phyloP scores from a whole-genome alignment of 225 moss, liverwort and hornwort genomes.

The Neckera pumila region DNA sequence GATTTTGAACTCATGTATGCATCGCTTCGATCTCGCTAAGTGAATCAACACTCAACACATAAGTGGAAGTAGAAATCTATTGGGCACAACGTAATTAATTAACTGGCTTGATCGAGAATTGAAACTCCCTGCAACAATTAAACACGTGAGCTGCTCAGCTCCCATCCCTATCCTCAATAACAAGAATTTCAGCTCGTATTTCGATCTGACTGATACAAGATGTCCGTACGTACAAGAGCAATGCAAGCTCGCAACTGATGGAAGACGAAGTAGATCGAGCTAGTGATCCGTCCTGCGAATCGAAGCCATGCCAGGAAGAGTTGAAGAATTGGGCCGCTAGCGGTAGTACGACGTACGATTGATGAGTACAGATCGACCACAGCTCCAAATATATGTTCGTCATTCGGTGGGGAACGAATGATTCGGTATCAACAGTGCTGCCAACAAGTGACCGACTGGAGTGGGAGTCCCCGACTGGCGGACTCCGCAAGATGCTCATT shows the following conservation, averaged over 20 bases:
- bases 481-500: background rate
- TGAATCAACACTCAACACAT: background rate
- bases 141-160: background rate
- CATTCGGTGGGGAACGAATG: background rate
- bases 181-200: background rate
- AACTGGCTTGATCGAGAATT: background rate
- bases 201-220: background rate
- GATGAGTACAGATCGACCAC: background rate
- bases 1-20: background rate
- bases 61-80: background rate
- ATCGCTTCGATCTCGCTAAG: background rate
- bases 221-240: background rate
- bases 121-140: no score
- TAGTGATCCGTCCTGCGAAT: background rate
- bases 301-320: background rate
- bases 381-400: background rate
- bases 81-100: background rate
- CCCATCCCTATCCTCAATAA: background rate
- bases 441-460: background rate
- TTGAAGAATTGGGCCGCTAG: background rate
- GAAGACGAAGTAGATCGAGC: background rate
- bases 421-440: background rate
- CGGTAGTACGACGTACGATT: background rate
- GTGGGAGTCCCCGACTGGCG: background rate
- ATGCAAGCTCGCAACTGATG: background rate